Base-by-base conservation (phyloP, 2,329 filamentous ascomycete species). In the Fusarium virguliforme region DNA sequence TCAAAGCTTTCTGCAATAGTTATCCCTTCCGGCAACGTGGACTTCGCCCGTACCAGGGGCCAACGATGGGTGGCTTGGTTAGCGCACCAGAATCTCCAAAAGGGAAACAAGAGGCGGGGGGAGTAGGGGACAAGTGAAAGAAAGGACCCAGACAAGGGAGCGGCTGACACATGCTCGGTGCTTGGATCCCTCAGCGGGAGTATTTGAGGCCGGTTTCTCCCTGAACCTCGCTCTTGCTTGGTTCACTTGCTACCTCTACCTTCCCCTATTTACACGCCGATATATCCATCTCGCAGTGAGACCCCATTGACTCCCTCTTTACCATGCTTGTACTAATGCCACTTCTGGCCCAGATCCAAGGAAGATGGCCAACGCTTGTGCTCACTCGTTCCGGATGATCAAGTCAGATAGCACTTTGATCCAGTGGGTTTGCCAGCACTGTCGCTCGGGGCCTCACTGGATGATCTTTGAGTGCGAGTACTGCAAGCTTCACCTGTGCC, bases 331-430 rank as follows among this genome's bases (percentile, higher is more conserved):
- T 15, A 24, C 18, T 41, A 41, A 41, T 41, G 4, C 38, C 4
- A 1, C 3, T 12, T 12, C 38, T 43, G 22, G 13, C 6, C 10
- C 3, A 41, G 40, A 41, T 41, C 40, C 6, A 41, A 41, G 10
- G 10, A 76, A 85, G 62, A 84, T 90, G 78, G 84, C 86, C 57
- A 84, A 81, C 69, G 84, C 85, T 66, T 92, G 90, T 78, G 84
- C 85, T 35, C 90, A 92, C 78, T 84, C 84, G 10, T 92, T 91
- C 81, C 85, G 84, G 75, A 85, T 91, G 79, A 86, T 92, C 81
- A 92, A 92, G 80, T 90, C 88, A 32, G 89, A 91, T 75, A 90
- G 83, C 76, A 90, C 86, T 10, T 78, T 92, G 60, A 85, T 92
- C 61, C 86, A 90, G 77, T 92, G 90, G 89, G 84, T 85, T 55